These are phyloP conservation scores for Salpingoeca rosetta DNA, from an alignment of 78 protist species.

Conservation along the genomic window DNA sequence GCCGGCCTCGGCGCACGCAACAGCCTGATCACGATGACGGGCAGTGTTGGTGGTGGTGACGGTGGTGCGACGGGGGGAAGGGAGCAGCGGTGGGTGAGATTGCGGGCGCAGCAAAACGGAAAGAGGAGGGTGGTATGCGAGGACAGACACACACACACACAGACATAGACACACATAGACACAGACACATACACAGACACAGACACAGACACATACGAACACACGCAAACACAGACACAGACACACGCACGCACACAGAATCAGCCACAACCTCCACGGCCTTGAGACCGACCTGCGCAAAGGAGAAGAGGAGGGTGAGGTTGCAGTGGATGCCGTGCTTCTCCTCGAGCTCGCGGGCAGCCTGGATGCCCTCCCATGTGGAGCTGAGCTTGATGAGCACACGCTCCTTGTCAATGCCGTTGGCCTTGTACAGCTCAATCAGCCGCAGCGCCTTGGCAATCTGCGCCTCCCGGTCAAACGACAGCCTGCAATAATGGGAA, in stretches of 20 bases:
- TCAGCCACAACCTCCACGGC: background rate
- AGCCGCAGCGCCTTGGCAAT: conserved; percentile 73
- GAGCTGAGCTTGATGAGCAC: conserved; percentile 87
- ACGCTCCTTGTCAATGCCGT: conserved; percentile 67
- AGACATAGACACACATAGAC: background rate
- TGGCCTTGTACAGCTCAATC: conserved; percentile 73
- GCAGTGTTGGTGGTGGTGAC: background rate
- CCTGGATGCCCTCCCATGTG: conserved; percentile 96
- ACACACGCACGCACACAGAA: background rate
- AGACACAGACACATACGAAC: background rate
- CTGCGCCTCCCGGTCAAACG: conserved; percentile 76
- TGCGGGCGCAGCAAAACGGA: background rate
- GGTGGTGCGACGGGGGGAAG: background rate
- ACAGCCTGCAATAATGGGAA: conserved; percentile 24
- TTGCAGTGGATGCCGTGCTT: conserved; percentile 87
- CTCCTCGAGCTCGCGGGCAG: conserved; percentile 68
- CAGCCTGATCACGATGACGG: conserved; percentile 42
- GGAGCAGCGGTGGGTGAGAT: background rate
- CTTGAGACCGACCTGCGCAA: conserved; percentile 52
- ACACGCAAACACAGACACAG: background rate
- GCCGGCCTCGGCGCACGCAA: conserved; percentile 81
- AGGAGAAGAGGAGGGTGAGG: conserved; percentile 80
- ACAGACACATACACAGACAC: background rate
- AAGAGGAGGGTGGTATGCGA: background rate
- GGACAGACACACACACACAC: background rate